These are phyloP conservation scores for Coccinonectria pachysandricola DNA, from an alignment of 2,329 filamentous ascomycete species.

Conservation along the genomic window DNA sequence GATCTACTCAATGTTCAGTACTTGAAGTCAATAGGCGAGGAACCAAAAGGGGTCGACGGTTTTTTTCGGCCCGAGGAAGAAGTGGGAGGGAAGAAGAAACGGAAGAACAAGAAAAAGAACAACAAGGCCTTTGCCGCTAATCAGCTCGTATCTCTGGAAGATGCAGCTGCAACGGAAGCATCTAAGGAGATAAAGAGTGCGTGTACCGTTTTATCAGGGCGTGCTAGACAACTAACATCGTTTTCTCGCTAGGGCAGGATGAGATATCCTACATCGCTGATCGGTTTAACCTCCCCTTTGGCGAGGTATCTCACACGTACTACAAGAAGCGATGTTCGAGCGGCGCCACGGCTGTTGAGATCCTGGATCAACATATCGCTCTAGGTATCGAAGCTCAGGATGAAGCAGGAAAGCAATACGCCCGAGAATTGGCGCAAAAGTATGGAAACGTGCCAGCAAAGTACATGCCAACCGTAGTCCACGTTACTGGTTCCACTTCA, in stretches of 20 bases:
- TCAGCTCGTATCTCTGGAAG: no score
- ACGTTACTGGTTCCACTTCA: conserved; percentile 25
- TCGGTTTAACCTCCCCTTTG: conserved; percentile 29
- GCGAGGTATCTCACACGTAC: conserved; percentile 32
- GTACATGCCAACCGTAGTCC: conserved; percentile 33
- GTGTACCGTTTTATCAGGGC: conserved; percentile 1
- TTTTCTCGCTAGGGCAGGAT: conserved; percentile 27
- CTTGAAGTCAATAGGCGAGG: conserved; percentile 56
- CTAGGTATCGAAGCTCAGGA: conserved; percentile 25
- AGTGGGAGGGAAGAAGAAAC: conserved; percentile 30
- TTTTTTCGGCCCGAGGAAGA: conserved; percentile 53
- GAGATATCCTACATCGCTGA: conserved; percentile 36
- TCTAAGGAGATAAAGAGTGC: conserved; percentile 21
- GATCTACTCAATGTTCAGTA: conserved; percentile 70
- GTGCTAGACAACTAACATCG: conserved; percentile 1
- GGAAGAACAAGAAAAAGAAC: conserved; percentile 24
- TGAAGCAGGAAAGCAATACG: conserved; percentile 18
- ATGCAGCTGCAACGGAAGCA: conserved; percentile 9
- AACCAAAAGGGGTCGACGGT: conserved; percentile 68
- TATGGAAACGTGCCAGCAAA: conserved; percentile 32
- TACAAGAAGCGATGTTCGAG: conserved; percentile 26
- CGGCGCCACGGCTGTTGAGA: conserved; percentile 29
- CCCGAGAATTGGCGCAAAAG: conserved; percentile 26
- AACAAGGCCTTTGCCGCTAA: no score
- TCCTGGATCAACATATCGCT: conserved; percentile 33